Evolutionary conservation across 169 alveolate genomes (phyloP).

Genomic region (Plasmodium berghei): DNA sequence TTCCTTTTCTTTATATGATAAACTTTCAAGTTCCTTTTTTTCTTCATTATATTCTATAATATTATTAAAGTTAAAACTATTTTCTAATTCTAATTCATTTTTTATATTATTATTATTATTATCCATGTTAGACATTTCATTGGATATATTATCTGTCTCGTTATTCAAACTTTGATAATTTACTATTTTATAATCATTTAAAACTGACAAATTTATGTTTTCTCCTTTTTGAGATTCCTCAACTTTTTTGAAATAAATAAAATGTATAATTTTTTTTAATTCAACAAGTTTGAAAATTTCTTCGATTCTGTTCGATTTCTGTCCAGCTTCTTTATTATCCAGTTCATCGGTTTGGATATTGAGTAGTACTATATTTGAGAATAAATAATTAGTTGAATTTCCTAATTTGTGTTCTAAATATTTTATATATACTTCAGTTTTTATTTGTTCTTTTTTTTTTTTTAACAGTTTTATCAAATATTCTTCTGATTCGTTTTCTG

Average conservation of each 20-base stretch:
- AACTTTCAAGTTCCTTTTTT: neutral
- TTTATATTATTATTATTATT: neutral
- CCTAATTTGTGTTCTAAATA: conserved; percentile 12
- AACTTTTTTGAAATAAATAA: conserved; percentile 21
- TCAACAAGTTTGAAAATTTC: conserved; percentile 5
- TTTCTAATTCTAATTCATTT: neutral
- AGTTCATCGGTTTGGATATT: conserved; percentile 15
- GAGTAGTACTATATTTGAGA: conserved; percentile 23
- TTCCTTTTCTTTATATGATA: neutral
- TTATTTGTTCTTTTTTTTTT: conserved; percentile 7
- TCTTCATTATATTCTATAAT: neutral
- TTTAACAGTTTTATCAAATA: conserved; percentile 21
- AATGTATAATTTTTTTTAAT: conserved; percentile 24
- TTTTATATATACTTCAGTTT: conserved; percentile 21
- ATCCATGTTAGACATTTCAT: neutral
- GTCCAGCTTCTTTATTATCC: too few relatives aligned
- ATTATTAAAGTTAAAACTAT: neutral
- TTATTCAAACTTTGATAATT: neutral
- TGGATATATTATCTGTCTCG: neutral
- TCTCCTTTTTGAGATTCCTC: neutral
- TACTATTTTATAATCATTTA: conserved; percentile 1
- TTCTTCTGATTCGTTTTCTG: conserved; percentile 2
- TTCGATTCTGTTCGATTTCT: neutral
- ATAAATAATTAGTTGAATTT: conserved; percentile 24
- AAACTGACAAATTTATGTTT: neutral